Evolutionary conservation across 2,329 filamentous ascomycete genomes (phyloP), one percentile per base, ranked within the genome.

Genomic region (Incumbomyces lentus): DNA sequence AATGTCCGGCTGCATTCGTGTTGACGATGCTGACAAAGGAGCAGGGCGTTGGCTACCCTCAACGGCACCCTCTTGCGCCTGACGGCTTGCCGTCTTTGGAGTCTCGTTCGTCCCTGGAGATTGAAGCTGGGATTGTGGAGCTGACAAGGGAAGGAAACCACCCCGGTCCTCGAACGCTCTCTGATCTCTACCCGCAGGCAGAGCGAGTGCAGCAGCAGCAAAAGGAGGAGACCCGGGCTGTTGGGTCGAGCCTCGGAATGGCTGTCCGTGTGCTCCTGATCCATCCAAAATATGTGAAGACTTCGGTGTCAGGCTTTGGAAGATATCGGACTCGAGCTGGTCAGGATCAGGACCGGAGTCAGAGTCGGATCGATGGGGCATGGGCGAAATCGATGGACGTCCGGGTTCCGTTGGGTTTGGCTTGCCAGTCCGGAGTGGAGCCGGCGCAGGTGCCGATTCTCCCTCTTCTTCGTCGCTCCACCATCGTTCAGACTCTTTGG

Each of bases 321-420:
- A 69, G n/a, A 72, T 72, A 48, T 71, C 69, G 47, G 67, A 63
- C 36, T 67, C 59, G 35, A 72, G 50, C 30, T 66, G 63, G 47
- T 72, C 69, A 53, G 63, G 68, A 47, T 70, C 67, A 29, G 63
- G 59, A 40, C 67, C 63, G 32, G 62, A 56, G 2, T 66, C 60
- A 6, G 62, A 64, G 6, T 59, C 59, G 19, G 65, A 61, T 7
- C 62, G 59, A 40, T 60, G 62, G 31, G 62, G 49, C 1, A 60
- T 55, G 13, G 62, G 59, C 5, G 61, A 53, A 22, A 65, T 61
- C 6, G 61, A 56, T 22, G 65, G 62, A n/a, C 63, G 58, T 16
- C 44, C 19, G 5, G 44, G 44, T 6, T 40, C 42, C 16, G 26
- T 46, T 51, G 49, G 47, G 19, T 48, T 35, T 10, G 39, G 35